phyloP scores from a whole-genome alignment of 495 filamentous ascomycete genomes.

The Penicillium argentinense region DNA sequence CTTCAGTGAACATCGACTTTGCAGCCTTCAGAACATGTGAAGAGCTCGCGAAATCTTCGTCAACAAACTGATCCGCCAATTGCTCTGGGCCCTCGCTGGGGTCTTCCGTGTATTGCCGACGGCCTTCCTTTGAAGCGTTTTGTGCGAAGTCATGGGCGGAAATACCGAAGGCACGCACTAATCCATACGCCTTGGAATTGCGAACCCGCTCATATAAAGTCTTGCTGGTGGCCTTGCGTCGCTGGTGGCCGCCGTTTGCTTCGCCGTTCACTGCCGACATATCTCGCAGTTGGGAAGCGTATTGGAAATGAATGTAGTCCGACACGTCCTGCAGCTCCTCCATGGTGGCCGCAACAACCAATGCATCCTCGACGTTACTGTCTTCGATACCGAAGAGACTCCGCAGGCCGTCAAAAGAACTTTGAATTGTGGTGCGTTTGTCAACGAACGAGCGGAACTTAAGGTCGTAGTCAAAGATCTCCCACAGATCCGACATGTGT shows the following conservation, averaged over 20 bases:
- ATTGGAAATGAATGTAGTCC: constrained; percentile 95
- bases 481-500: constrained; percentile 91
- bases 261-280: constrained; percentile 58
- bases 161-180: constrained; percentile 90
- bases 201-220: constrained; percentile 82
- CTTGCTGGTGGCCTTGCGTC: constrained; percentile 73
- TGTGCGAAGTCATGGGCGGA: constrained; percentile 81
- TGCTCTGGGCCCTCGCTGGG: constrained; percentile 72
- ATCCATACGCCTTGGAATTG: constrained; percentile 69
- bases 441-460: constrained; percentile 89
- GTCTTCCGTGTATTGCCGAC: constrained; percentile 81
- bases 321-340: constrained; percentile 96
- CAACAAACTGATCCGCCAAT: constrained; percentile 73
- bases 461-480: constrained; percentile 88
- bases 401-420: constrained; percentile 71
- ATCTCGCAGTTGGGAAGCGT: constrained; percentile 79
- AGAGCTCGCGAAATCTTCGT: constrained; percentile 74
- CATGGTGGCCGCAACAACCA: constrained; percentile 71
- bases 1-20: constrained; percentile 86
- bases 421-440: constrained; percentile 81
- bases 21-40: constrained; percentile 74
- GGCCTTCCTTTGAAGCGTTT: constrained; percentile 76
- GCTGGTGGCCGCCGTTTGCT: constrained; percentile 53
- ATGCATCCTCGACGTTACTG: constrained; percentile 73
- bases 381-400: constrained; percentile 47